Evolutionary conservation across 768 basidiomycete species (phyloP), one percentile per base, ranked within the genome.

Genomic region (Suillus weaverae): DNA sequence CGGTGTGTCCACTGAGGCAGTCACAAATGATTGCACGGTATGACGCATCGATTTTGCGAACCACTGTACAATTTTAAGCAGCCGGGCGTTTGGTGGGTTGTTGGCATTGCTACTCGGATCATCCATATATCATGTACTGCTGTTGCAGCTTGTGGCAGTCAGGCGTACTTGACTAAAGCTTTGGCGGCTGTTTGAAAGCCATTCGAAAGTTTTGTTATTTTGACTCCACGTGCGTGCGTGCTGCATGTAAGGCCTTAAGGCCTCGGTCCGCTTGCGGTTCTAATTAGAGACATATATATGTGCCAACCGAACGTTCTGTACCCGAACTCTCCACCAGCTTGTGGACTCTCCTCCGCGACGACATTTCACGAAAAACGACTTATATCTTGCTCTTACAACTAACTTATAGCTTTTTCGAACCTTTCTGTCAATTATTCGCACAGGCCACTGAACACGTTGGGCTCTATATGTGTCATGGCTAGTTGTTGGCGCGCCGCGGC

Each of bases 361-460:
- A 54, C 20, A 54, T 54, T 54, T 54, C 53, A 54, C 32, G 53
- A 33, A n/a, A 33, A 33, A 54, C 53, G 32, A 55, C 56, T 22
- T 41, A 30, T 44, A 35, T 30, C 50, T 8, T 61, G 38, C 36
- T 22, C 32, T 44, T 35, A 48, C 51, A 41, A n/a, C 59, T 71
- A 68, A 70, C 67, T 67, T 67, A 66, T 73, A 64, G 5, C 11
- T 36, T 61, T 11, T 18, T 59, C 39, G 2, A 41, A 41, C n/a
- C 10, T 39, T 59, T 59, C 9, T 4, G 36, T 26, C 22, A 11
- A 26, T 18, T 38, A 18, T 39, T 41, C 20, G 18, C 18, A 41
- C 18, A 39, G 26, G 56, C 10, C 26, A 38, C 36, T 57, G n/a
- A 14, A 22, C 54, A n/a, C 8, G 36, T 38, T 51, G 38, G 35